A percentile compares a stretch with the other conserved stretches of the same genome.
phyloP scores from a whole-genome alignment of 2,329 filamentous ascomycete genomes.

The Pyrenochaeta sp. region DNA sequence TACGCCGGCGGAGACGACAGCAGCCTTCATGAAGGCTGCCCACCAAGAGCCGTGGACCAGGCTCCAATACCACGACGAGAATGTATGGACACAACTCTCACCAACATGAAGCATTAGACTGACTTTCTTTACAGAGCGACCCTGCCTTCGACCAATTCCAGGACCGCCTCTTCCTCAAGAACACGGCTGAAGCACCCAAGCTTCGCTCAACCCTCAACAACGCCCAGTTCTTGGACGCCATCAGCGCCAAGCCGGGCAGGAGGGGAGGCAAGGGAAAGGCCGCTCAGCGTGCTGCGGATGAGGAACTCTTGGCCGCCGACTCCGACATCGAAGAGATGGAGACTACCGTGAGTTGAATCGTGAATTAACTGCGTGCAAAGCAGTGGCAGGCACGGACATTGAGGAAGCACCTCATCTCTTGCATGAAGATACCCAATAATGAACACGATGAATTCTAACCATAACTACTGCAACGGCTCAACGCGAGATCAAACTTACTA shows the following conservation, averaged over 20 bases:
- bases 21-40: constrained; percentile 76
- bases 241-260: constrained; percentile 61
- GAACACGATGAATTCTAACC: too few relatives aligned
- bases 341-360: too few relatives aligned
- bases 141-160: constrained; percentile 79
- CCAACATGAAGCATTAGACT: constrained; percentile 2
- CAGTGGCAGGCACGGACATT: too few relatives aligned
- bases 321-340: too few relatives aligned
- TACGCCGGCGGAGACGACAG: constrained; percentile 72
- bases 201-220: constrained; percentile 64
- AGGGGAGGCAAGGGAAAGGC: constrained; percentile 51
- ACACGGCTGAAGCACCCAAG: constrained; percentile 52
- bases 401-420: too few relatives aligned
- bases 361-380: too few relatives aligned
- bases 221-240: constrained; percentile 67
- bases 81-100: constrained; percentile 53
- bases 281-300: constrained; percentile 30
- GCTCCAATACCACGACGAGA: constrained; percentile 82
- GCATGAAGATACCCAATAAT: too few relatives aligned
- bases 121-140: constrained; percentile 55
- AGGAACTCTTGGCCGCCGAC: too few relatives aligned
- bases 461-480: too few relatives aligned
- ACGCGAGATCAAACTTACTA: too few relatives aligned
- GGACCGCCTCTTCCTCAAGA: constrained; percentile 70
- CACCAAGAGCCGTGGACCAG: constrained; percentile 84